A percentile compares a stretch with the other conserved stretches of the same genome.
Evolutionary conservation across 129 eudicot genomes (phyloP).

Genomic region (Gnaphalium uliginosum): DNA sequence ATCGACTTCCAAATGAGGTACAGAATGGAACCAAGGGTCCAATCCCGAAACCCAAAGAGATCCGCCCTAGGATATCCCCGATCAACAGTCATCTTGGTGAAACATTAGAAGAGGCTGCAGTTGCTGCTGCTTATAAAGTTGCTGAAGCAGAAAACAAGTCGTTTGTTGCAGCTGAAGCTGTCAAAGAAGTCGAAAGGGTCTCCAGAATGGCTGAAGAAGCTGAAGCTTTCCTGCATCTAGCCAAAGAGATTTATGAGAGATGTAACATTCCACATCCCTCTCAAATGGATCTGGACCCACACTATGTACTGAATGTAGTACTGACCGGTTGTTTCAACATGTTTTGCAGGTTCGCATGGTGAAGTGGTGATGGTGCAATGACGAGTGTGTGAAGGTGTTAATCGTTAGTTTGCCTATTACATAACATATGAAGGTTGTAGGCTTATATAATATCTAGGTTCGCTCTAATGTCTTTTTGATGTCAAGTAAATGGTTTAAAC

Average conservation of each 20-base stretch:
- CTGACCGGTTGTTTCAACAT: not conserved
- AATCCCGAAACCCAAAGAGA: conserved; percentile 45
- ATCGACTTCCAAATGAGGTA: conserved; percentile 45
- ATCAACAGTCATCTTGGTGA: conserved; percentile 44
- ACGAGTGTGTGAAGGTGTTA: conserved; percentile 17
- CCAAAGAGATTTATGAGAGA: conserved; percentile 57
- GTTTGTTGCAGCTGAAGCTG: conserved; percentile 75
- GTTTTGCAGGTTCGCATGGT: conserved; percentile 46
- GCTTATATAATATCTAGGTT: not conserved
- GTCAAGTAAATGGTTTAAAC: conserved; percentile 10
- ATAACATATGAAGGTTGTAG: conserved; percentile 22
- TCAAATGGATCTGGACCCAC: not conserved
- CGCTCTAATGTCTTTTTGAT: not conserved
- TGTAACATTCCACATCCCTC: conserved; percentile 38
- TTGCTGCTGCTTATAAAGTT: conserved; percentile 58
- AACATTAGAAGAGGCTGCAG: conserved; percentile 67
- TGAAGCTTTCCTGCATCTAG: conserved; percentile 48
- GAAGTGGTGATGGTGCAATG: conserved; percentile 42
- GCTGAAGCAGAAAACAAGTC: conserved; percentile 85
- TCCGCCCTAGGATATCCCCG: conserved; percentile 43
- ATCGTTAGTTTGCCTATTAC: conserved; percentile 21
- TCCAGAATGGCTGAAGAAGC: conserved; percentile 74
- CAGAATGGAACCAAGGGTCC: conserved; percentile 34
- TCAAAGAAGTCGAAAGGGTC: conserved; percentile 67
- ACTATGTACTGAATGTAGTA: not conserved